These are phyloP conservation scores for Misopates orontium DNA, from an alignment of 257 asterid species.

Conservation along the genomic window DNA sequence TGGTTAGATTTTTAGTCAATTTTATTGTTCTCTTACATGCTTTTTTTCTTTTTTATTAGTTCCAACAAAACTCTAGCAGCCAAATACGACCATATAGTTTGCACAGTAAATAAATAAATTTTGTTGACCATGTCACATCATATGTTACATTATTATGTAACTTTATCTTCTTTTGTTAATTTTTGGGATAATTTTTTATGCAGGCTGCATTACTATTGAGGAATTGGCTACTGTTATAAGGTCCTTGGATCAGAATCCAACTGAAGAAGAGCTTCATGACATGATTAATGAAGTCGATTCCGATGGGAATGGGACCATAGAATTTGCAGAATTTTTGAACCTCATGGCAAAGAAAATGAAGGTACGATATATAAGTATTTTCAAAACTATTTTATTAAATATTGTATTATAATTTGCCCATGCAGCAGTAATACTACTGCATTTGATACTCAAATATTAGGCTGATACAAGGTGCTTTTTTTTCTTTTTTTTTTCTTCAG, in stretches of 20 bases:
- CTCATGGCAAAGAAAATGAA: slow-evolving; percentile 53
- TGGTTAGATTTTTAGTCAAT: slow-evolving; percentile 23
- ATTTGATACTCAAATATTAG: neutral
- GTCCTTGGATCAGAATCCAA: slow-evolving; percentile 48
- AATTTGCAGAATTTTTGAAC: slow-evolving; percentile 47
- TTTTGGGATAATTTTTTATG: too few species aligned
- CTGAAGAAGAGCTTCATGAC: slow-evolving; percentile 45
- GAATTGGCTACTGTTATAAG: slow-evolving; percentile 49
- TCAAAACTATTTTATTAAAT: neutral
- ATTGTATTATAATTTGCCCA: neutral
- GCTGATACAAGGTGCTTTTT: neutral
- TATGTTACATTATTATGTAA: neutral
- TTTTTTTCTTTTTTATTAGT: neutral
- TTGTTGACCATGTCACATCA: neutral
- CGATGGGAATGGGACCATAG: slow-evolving; percentile 61
- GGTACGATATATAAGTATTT: slow-evolving; percentile 20
- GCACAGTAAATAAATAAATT: neutral
- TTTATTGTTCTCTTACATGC: neutral
- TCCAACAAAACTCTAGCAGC: neutral
- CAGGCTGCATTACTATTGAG: slow-evolving; percentile 36
- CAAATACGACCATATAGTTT: neutral
- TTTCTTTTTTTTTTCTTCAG: neutral
- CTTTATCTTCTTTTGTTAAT: too few species aligned
- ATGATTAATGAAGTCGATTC: slow-evolving; percentile 52
- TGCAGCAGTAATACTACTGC: neutral